These are phyloP conservation scores for Aspergillus versicolor DNA, from an alignment of 2,329 filamentous ascomycete genomes.

Conservation along the genomic window DNA sequence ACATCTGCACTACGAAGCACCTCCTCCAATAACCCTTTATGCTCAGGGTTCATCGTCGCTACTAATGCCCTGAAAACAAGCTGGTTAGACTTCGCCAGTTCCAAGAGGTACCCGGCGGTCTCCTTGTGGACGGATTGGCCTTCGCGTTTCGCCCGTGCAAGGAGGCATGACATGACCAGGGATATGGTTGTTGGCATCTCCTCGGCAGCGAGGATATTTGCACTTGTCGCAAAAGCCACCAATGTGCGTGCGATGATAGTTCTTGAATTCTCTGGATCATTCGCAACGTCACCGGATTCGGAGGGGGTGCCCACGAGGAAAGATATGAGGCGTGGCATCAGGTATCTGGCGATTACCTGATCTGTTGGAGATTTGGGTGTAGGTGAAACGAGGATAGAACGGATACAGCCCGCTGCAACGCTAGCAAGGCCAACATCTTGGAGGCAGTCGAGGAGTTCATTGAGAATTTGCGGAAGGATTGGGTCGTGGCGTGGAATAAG, in stretches of 20 bases:
- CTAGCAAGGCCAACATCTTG: constrained; percentile 62
- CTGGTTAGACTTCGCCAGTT: constrained; percentile 76
- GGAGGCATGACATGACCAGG: constrained; percentile 72
- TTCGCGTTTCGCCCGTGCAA: constrained; percentile 69
- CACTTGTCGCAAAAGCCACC: constrained; percentile 63
- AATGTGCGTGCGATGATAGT: constrained; percentile 71
- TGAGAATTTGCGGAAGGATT: constrained; percentile 70
- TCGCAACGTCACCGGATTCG: constrained; percentile 59
- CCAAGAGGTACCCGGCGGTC: constrained; percentile 73
- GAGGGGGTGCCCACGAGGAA: constrained; percentile 61
- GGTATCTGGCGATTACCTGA: constrained; percentile 69
- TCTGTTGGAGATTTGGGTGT: constrained; percentile 62
- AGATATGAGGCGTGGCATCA: constrained; percentile 71
- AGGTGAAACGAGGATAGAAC: constrained; percentile 73
- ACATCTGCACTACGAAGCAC: constrained; percentile 67
- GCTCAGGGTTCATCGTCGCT: constrained; percentile 65
- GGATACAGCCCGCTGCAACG: constrained; percentile 85
- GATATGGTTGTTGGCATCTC: constrained; percentile 59
- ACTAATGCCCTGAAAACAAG: constrained; percentile 72
- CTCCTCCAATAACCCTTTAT: constrained; percentile 76
- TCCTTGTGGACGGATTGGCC: constrained; percentile 63
- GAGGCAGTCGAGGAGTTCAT: constrained; percentile 82
- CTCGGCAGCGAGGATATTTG: constrained; percentile 28
- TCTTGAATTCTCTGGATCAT: constrained; percentile 74
- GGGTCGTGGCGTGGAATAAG: constrained; percentile 72